Base-by-base conservation (phyloP, 768 basidiomycete genomes). In the Cyathus striatus region DNA sequence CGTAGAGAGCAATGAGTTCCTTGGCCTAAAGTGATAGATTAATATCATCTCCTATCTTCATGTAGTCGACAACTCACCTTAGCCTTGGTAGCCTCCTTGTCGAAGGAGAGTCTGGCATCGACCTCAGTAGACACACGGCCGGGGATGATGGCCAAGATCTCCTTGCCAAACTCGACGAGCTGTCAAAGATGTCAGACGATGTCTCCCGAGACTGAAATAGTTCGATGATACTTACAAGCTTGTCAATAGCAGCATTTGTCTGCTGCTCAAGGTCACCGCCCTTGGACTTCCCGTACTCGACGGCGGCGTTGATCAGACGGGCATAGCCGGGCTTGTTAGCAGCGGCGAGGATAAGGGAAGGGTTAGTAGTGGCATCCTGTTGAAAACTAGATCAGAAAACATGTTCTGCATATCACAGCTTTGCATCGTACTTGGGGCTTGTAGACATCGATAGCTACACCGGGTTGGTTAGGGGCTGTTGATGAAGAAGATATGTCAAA, bases 91-190 rank as follows among this genome's bases (percentile, higher is more conserved):
- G 60, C 89, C 65, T 84, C 83, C 68, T 90, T 97, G 72, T 97
- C 89, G 66, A 96, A 97, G 48, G 95, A 98, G 44, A 98, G 82
- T 53, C 90, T 86, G 39, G 96, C 96, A 64, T 99, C 96, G 53
- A 99, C 94, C 66, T 99, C 96, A 49, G 96, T 98, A 34, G 96
- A 99, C 49, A 99, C 95, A 64, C 96, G 89, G 46, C 96, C 96
- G 43, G 96, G 96, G 57, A 99, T 91, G 69, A 99, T 92, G 48
- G 73, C 70, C 40, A 98, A 78, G 59, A 99, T 97, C 72, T 86
- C 93, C 64, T 83, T 89, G 52, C 96, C 96, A 70, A 99, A 99
- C 66, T 91, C 95, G 56, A 98, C 90, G 49, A 99, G 83, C 92
- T 95, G 59, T 23, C 22, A 16, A 21, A 13, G n/a, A 24, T 18